Percentiles rank a stretch among this genome's conserved stretches.
Conservation (phyloP, 2,329 filamentous ascomycete genomes). For the Pyrenophora tritici-repentis region DNA sequence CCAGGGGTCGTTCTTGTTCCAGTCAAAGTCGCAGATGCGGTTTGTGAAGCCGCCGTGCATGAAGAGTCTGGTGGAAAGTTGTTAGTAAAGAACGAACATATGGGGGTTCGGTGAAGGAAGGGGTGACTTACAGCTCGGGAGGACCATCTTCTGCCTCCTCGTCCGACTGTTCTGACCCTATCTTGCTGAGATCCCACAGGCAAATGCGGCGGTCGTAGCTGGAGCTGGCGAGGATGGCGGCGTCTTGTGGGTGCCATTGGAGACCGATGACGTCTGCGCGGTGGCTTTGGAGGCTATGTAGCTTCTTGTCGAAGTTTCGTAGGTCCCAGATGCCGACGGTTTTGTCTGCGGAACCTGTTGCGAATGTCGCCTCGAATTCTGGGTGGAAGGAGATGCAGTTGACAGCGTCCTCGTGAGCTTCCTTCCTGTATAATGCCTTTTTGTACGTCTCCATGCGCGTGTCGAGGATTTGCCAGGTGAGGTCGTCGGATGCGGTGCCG, state of each 20-base stretch:
- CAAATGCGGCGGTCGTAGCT: slow-evolving; percentile 92
- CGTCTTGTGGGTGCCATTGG: slow-evolving; percentile 91
- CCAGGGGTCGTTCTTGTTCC: slow-evolving; percentile 98
- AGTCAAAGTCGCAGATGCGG: slow-evolving; percentile 93
- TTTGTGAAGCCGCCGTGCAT: slow-evolving; percentile 99
- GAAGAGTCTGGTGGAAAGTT: slow-evolving; percentile 67
- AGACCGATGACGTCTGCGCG: slow-evolving; percentile 88
- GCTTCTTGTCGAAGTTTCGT: slow-evolving; percentile 84
- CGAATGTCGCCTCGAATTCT: slow-evolving; percentile 83
- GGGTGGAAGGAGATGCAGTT: slow-evolving; percentile 97
- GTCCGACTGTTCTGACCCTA: slow-evolving; percentile 91
- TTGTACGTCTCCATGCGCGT: slow-evolving; percentile 70
- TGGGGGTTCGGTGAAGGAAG: not conserved
- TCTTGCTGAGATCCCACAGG: slow-evolving; percentile 92
- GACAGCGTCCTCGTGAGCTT: slow-evolving; percentile 88
- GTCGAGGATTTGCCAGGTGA: slow-evolving; percentile 91
- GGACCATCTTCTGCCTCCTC: slow-evolving; percentile 95
- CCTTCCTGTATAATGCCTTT: slow-evolving; percentile 70
- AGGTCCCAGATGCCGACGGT: slow-evolving; percentile 95
- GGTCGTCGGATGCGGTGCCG: slow-evolving; percentile 92
- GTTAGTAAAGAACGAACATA: slow-evolving; percentile 14
- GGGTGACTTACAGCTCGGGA: slow-evolving; percentile 77
- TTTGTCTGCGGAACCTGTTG: slow-evolving; percentile 93
- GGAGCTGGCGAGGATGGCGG: slow-evolving; percentile 84
- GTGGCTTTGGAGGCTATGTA: slow-evolving; percentile 89